A percentile compares a stretch with the other conserved stretches of the same genome.
These are phyloP conservation scores for Oehlia diaphana DNA, from an alignment of 192 early-diverging fungal species.

Conservation along the genomic window DNA sequence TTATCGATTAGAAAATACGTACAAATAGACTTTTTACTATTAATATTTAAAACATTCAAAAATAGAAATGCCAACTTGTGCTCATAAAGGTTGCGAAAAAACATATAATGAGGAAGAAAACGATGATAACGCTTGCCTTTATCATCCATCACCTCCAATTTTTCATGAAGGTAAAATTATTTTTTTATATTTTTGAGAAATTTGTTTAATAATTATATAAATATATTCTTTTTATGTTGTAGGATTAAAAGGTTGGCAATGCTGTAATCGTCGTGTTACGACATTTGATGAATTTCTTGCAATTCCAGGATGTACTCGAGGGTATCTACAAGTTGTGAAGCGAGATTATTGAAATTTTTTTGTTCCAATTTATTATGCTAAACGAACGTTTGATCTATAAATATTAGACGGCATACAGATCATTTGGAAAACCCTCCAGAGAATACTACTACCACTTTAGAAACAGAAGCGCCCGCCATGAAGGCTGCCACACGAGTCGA, in stretches of 20 bases:
- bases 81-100: conserved; percentile 86
- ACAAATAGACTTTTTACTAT: neutral
- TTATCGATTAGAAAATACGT: no score
- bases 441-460: conserved; percentile 34
- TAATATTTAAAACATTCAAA: neutral
- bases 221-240: neutral
- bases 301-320: conserved; percentile 77
- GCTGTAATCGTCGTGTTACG: conserved; percentile 85
- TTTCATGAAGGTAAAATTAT: conserved; percentile 88
- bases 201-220: neutral
- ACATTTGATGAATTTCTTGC: conserved; percentile 94
- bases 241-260: conserved; percentile 87
- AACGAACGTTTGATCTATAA: neutral
- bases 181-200: neutral
- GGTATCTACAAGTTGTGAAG: neutral
- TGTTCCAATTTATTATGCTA: neutral
- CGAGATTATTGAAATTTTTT: neutral
- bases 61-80: conserved; percentile 59
- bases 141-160: conserved; percentile 85
- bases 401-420: conserved; percentile 67
- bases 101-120: conserved; percentile 75
- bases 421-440: conserved; percentile 28
- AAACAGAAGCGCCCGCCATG: conserved; percentile 21
- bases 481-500: conserved; percentile 13
- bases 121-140: conserved; percentile 77